Conservation (phyloP, 176 grass and related monocot species). For the Bolboschoenus planiculmis region DNA sequence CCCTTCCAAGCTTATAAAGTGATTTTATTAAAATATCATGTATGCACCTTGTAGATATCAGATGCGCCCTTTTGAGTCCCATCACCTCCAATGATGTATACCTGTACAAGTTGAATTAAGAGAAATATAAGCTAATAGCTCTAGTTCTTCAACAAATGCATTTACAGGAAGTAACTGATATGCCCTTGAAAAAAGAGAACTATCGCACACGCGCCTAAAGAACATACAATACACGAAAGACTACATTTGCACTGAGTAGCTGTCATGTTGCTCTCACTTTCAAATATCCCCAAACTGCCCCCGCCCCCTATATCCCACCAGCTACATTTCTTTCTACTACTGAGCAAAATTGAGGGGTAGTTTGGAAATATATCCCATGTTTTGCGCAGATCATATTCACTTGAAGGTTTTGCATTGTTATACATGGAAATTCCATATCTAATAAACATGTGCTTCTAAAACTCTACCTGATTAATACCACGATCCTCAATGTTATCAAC, state of each 20-base stretch:
- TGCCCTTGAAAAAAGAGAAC: not conserved
- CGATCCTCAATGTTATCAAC: slow-evolving; percentile 96
- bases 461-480: slow-evolving; percentile 86
- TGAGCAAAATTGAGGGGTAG: not conserved
- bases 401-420: not conserved
- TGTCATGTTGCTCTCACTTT: not conserved
- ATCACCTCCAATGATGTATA: slow-evolving; percentile 81
- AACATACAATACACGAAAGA: not conserved
- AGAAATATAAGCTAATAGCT: not conserved
- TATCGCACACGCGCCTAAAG: not conserved
- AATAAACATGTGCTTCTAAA: not conserved
- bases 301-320: not conserved
- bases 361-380: not conserved
- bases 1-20: not conserved
- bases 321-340: not conserved
- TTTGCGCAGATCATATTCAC: not conserved
- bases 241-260: not conserved
- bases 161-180: not conserved
- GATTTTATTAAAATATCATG: not conserved
- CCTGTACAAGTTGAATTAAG: slow-evolving; percentile 30
- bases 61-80: slow-evolving; percentile 89
- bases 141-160: not conserved
- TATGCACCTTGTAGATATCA: slow-evolving; percentile 67
- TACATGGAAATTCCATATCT: not conserved
- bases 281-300: not conserved